phyloP scores from a whole-genome alignment of 2,329 filamentous ascomycete genomes.

The Fusarium circinatum region DNA sequence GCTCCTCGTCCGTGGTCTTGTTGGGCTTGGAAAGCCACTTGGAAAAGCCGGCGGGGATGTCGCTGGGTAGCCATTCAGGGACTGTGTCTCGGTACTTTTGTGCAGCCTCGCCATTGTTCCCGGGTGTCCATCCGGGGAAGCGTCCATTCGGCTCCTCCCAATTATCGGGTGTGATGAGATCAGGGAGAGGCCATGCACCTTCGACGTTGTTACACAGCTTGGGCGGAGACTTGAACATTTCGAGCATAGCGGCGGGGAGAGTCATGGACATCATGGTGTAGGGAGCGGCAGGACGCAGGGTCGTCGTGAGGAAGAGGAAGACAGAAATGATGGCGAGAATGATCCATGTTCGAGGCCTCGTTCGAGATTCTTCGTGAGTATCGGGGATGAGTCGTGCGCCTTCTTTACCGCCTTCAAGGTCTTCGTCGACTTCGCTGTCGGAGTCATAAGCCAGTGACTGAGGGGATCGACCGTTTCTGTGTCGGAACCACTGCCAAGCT shows the following conservation, averaged over 20 bases:
- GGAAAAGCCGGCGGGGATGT: constrained; percentile 42
- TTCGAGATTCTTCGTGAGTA: constrained; percentile 4
- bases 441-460: constrained; percentile 24
- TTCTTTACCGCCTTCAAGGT: constrained; percentile 28
- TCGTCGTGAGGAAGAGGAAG: constrained; percentile 29
- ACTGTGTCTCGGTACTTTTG: constrained; percentile 38
- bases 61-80: constrained; percentile 45
- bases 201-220: constrained; percentile 36
- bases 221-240: constrained; percentile 37
- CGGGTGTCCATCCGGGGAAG: constrained; percentile 50
- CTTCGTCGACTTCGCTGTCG: constrained; percentile 28
- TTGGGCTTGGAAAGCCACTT: constrained; percentile 41
- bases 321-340: background rate
- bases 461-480: constrained; percentile 7
- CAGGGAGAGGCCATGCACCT: constrained; percentile 46
- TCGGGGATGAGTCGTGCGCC: constrained; percentile 18
- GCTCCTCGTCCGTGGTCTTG: background rate
- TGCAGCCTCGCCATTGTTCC: constrained; percentile 36
- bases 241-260: constrained; percentile 45
- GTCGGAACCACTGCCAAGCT: constrained; percentile 33
- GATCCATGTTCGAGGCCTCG: constrained; percentile 16
- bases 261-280: constrained; percentile 49
- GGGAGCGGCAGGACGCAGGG: constrained; percentile 43
- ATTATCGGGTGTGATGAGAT: constrained; percentile 36
- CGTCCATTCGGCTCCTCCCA: constrained; percentile 42